Evolutionary conservation across 257 asterid species (phyloP).

Genomic region (Thymus quinquecostatus): DNA sequence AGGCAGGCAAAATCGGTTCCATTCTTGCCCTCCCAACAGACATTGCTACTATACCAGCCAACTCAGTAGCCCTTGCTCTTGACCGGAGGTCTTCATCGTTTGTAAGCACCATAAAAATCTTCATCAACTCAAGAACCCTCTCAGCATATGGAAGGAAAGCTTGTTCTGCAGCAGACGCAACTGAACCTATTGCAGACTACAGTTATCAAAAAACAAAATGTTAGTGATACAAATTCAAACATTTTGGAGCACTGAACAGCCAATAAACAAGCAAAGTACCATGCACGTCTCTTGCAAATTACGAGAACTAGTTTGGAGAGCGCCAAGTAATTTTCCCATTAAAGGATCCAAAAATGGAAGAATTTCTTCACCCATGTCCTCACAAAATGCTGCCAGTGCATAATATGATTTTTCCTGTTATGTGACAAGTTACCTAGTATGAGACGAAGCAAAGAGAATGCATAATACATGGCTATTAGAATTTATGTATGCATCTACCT

Average conservation of each 20-base stretch:
- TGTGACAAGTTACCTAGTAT: conserved; percentile 19
- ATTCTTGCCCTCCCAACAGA: conserved; percentile 88
- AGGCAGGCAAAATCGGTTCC: conserved; percentile 90
- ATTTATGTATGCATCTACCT: conserved; percentile 50
- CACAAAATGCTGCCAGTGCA: conserved; percentile 99
- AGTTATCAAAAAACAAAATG: conserved; percentile 35
- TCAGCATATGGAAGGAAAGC: conserved; percentile 94
- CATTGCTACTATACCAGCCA: conserved; percentile 95
- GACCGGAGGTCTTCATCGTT: conserved; percentile 95
- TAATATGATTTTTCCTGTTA: conserved; percentile 95
- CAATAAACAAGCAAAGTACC: conserved; percentile 47
- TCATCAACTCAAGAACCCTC: conserved; percentile 94
- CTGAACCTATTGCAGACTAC: conserved; percentile 99
- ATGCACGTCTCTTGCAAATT: conserved; percentile 97
- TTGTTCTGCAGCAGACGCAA: conserved; percentile 98
- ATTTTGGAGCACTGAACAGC: conserved; percentile 25
- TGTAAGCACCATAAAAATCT: conserved; percentile 90
- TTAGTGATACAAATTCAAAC: conserved; percentile 22
- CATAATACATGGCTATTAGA: conserved; percentile 6
- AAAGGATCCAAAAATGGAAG: conserved; percentile 91
- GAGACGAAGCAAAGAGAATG: conserved; percentile 27
- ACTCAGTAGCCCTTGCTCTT: conserved; percentile 98
- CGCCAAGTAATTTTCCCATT: conserved; percentile 80
- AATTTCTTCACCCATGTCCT: conserved; percentile 97
- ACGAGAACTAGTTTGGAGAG: conserved; percentile 83